Conservation (phyloP, 202 grass and related monocot species). For the Eragrostis tef region DNA sequence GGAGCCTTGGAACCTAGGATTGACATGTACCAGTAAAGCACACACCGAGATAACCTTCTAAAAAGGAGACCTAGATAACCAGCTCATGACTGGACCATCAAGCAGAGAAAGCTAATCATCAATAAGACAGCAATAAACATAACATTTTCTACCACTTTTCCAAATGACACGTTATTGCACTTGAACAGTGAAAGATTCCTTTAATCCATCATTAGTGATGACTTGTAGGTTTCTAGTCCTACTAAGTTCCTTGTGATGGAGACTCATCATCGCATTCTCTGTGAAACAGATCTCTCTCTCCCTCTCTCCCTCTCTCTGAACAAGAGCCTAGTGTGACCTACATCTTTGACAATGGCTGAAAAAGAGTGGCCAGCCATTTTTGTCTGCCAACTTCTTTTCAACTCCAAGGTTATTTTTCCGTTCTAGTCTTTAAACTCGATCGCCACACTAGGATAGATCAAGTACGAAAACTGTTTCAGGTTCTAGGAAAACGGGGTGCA, state of each 20-base stretch:
- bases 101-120: not conserved
- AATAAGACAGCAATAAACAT: not conserved
- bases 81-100: constrained; percentile 27
- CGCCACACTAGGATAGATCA: not conserved
- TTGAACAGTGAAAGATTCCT: constrained; percentile 45
- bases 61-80: not conserved
- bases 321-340: constrained; percentile 29
- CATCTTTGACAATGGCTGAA: constrained; percentile 43
- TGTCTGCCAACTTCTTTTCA: constrained; percentile 44
- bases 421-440: constrained; percentile 31
- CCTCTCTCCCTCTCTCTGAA: not conserved
- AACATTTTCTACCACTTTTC: constrained; percentile 22
- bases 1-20: constrained; percentile 26
- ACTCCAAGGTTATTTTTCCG: constrained; percentile 30
- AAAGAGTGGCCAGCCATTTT: constrained; percentile 34
- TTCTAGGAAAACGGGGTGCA: constrained; percentile 2
- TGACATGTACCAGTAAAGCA: constrained; percentile 3
- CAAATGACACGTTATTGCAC: constrained; percentile 40
- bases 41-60: not conserved
- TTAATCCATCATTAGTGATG: constrained; percentile 32
- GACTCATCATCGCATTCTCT: too few species aligned
- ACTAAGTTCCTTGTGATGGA: too few species aligned
- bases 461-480: not conserved
- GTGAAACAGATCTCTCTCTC: too few species aligned
- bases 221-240: constrained; percentile 42